Evolutionary conservation across 176 grass and related monocot genomes (phyloP).

Genomic region (Oryza nivara): DNA sequence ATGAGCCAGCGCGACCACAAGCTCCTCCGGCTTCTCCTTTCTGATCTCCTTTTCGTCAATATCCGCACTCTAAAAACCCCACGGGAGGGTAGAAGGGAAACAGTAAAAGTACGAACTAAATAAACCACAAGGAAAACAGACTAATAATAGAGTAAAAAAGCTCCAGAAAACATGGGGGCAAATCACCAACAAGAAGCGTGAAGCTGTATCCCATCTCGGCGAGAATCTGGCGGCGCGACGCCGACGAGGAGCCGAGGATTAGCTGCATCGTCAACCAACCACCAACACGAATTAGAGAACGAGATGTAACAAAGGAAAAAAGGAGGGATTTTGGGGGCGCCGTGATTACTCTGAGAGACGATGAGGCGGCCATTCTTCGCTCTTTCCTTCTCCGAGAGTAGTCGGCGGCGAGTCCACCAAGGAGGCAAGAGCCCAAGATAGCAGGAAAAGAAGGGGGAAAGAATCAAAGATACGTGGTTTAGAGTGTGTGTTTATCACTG

Average conservation of each 20-base stretch:
- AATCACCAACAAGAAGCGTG: conserved; percentile 62
- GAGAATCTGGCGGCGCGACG: conserved; percentile 83
- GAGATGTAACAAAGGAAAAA: not conserved
- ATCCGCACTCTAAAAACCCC: conserved; percentile 64
- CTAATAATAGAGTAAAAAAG: conserved; percentile 5
- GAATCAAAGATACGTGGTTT: no score
- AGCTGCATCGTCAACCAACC: conserved; percentile 52
- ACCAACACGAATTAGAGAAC: conserved; percentile 9
- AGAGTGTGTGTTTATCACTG: no score
- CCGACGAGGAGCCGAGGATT: conserved; percentile 84
- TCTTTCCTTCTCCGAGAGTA: not conserved
- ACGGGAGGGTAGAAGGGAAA: not conserved
- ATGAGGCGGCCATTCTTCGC: conserved; percentile 51
- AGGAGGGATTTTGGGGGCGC: not conserved
- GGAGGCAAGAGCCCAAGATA: not conserved
- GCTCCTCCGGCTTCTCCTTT: conserved; percentile 75
- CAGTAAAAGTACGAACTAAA: not conserved
- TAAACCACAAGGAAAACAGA: conserved; percentile 14
- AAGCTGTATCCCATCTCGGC: conserved; percentile 94
- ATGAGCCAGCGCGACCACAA: conserved; percentile 82
- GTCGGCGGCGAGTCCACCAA: not conserved
- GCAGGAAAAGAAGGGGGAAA: conserved; percentile 10
- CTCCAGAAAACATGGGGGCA: not conserved
- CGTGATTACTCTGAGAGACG: conserved; percentile 50
- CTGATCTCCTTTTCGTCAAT: conserved; percentile 93